Evolutionary conservation across 768 basidiomycete genomes (phyloP), one percentile per base, ranked within the genome.

Genomic region (Tricholoma terreum): DNA sequence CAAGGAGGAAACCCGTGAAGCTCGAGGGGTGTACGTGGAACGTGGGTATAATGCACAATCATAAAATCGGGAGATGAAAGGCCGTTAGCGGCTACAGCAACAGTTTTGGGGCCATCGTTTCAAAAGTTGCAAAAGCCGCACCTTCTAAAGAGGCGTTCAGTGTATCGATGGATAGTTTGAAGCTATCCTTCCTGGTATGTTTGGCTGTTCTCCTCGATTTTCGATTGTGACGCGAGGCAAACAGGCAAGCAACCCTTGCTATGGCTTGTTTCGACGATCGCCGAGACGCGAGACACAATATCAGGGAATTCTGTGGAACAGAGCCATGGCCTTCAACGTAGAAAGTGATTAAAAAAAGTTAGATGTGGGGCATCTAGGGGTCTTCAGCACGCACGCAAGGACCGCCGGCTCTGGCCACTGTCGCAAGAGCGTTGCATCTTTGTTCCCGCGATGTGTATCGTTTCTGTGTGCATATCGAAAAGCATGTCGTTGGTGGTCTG

Each of bases 1-100:
- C 91, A 93, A 14, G 91, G 91, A 15, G 91, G 91, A 63, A 87
- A 92, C 4, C 86, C 87, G 61, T 87, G 73, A 19, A 92, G 73
- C 67, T 92, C 89, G 51, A 86, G 69, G 1, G 87, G 83, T 21
- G 73, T 64, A 49, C 63, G 70, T 11, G 72, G 67, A 2, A 75
- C 71, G 31, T 73, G 73, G 19, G 88, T 58, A 46, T 83, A 74
- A 65, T 92, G 89, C 14, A 92, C 76, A 61, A 93, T 84, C 78
- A 91, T 81, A 50, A 93, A 81, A 63, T 93, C 89, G 12, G 90
- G 89, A 12, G 87, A 75, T 15, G 84, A 79, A 45, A 90, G 75
- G 34, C 78, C 82, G 54, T 75, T 69, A 61, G 80, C 72, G 45
- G 78, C 84, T 85, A 63, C 40, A 63, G 52, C 54, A 57, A 57